phyloP scores from a whole-genome alignment of 148 eudicot species.

The Rhododendron mucronatum region DNA sequence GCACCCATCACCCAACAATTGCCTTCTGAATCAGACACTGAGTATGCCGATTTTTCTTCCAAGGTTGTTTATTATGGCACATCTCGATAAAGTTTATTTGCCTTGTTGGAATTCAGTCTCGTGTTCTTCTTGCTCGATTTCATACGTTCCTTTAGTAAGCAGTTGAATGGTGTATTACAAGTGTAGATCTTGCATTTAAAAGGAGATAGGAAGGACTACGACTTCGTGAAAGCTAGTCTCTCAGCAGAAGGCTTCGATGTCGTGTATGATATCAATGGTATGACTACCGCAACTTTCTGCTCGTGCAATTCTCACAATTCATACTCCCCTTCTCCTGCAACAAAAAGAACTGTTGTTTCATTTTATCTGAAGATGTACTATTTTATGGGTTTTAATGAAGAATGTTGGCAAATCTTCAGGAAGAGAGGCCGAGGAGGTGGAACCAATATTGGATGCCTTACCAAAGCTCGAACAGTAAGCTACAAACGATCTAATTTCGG shows the following conservation, averaged over 20 bases:
- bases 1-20: conserved; percentile 82
- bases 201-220: conserved; percentile 89
- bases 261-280: conserved; percentile 90
- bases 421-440: conserved; percentile 94
- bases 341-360: neutral
- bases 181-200: conserved; percentile 83
- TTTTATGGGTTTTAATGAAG: neutral
- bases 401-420: conserved; percentile 39
- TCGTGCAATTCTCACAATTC: neutral
- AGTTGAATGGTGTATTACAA: neutral
- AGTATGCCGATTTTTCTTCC: conserved; percentile 67
- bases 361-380: neutral
- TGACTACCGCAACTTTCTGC: neutral
- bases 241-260: conserved; percentile 90
- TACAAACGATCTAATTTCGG: neutral
- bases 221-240: conserved; percentile 76
- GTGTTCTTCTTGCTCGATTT: neutral
- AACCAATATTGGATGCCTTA: conserved; percentile 84
- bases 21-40: conserved; percentile 84
- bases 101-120: conserved; percentile 4
- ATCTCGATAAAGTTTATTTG: neutral
- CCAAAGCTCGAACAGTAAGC: conserved; percentile 98
- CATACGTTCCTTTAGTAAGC: neutral
- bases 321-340: neutral
- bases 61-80: conserved; percentile 37